Evolutionary conservation across 352 stramenopile species (phyloP), one percentile per base, ranked within the genome.

Genomic region (Lagenidium giganteum): DNA sequence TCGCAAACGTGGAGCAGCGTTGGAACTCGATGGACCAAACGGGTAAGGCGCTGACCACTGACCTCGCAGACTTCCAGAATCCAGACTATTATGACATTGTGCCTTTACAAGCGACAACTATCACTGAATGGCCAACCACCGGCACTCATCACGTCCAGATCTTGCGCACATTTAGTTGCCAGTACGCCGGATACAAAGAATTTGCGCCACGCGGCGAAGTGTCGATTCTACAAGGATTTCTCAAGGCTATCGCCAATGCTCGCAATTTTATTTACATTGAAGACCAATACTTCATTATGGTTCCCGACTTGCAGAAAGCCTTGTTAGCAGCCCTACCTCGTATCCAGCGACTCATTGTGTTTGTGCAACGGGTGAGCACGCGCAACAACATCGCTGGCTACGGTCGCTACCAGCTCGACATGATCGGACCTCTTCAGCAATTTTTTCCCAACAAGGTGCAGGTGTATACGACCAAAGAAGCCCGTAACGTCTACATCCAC

Each of bases 181-280:
- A 57, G 33, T 72, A 72, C 44, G 45, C 58, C 34, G 59, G 40
- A 31, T 84, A 83, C 39, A 53, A 75, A 11, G 52, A 69, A 9
- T 81, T 87, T 31, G 72, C 75, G 0, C 75, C 75, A 1, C 36
- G 43, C 2, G 65, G 75, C n/a, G 75, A 84, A 23, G 33, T 51
- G 4, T 79, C 75, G 25, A 48, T 82, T 12, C 63, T 80, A 33
- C 42, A 67, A 2, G 49, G 63, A 8, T 64, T 64, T 9, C 47
- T 84, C 43, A 80, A 84, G 44, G 71, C 64, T 9, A 70, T 82
- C 26, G 47, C 50, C 18, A 70, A 64, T 29, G 71, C 71, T 2
- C 67, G 67, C 41, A 84, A 82, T 48, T 84, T 61, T 34, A 71
- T 84, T 22, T 84, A 80, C 57, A 73, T 84, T 17, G 68, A 84